These are phyloP conservation scores for Pascua sp. DNA, from an alignment of 1,284 basidiomycete species.

Conservation along the genomic window DNA sequence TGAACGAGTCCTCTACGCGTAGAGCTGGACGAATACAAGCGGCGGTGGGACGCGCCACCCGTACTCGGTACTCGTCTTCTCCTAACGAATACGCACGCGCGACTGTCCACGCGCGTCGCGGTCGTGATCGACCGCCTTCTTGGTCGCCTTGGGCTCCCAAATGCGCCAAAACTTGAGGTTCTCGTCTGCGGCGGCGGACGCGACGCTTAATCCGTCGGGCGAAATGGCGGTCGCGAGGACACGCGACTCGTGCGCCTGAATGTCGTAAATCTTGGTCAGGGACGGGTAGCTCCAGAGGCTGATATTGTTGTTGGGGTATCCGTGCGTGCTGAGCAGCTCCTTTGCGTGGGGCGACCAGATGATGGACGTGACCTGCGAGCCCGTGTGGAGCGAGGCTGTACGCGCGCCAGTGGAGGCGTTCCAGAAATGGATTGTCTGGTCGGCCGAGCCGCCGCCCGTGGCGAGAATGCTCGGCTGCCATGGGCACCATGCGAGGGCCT, in stretches of 20 bases:
- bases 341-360: constrained; percentile 86
- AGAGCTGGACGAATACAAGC: no score
- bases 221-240: constrained; percentile 80
- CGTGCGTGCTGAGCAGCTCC: constrained; percentile 89
- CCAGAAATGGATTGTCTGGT: constrained; percentile 92
- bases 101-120: constrained; percentile 15
- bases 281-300: constrained; percentile 54
- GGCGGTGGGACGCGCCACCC: no score
- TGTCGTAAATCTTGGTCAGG: constrained; percentile 75
- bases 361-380: constrained; percentile 87
- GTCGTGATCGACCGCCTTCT: constrained; percentile 30
- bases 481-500: constrained; percentile 96
- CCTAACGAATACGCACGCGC: constrained; percentile 17
- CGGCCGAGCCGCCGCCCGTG: constrained; percentile 89
- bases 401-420: constrained; percentile 84
- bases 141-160: constrained; percentile 42
- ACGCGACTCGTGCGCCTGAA: constrained; percentile 86
- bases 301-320: constrained; percentile 68
- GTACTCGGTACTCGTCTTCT: no score
- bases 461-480: constrained; percentile 92
- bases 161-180: constrained; percentile 67
- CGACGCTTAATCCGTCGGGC: constrained; percentile 82
- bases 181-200: constrained; percentile 87
- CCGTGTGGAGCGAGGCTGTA: constrained; percentile 74
- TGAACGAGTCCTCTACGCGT: no score